A percentile compares a stretch with the other conserved stretches of the same genome.
Conservation (phyloP, 1,139 yeast genomes). For the Taphrina betulina region DNA sequence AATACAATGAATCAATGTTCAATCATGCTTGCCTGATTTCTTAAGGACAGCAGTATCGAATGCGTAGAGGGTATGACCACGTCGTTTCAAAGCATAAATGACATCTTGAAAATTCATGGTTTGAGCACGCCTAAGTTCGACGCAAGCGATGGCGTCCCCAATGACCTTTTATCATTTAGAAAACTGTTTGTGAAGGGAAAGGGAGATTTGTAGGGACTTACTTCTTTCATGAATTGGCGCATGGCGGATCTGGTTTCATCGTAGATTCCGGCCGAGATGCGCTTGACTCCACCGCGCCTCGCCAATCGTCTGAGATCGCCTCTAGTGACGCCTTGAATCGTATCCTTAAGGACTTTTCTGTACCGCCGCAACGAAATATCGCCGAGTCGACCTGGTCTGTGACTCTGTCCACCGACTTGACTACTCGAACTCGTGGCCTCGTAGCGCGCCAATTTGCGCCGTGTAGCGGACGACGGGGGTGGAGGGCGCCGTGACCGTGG, state of each 20-base stretch:
- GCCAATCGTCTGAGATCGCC: slow-evolving; percentile 44
- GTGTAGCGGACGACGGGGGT: too few relatives aligned
- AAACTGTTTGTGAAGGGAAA: too few relatives aligned
- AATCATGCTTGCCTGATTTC: too few relatives aligned
- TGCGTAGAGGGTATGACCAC: slow-evolving; percentile 44
- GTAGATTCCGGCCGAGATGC: slow-evolving; percentile 43
- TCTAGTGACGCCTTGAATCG: slow-evolving; percentile 43
- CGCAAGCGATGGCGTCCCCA: slow-evolving; percentile 40
- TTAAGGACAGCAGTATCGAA: slow-evolving; percentile 36
- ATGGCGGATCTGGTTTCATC: slow-evolving; percentile 42
- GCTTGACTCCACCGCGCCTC: slow-evolving; percentile 44
- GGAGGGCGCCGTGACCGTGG: too few relatives aligned
- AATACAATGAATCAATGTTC: too few relatives aligned
- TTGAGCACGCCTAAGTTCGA: slow-evolving; percentile 40
- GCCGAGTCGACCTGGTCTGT: too few relatives aligned
- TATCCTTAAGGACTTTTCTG: slow-evolving; percentile 43
- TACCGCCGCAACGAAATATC: too few relatives aligned
- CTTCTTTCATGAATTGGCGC: slow-evolving; percentile 42
- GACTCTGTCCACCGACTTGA: too few relatives aligned
- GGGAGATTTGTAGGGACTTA: not conserved
- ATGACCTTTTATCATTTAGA: slow-evolving; percentile 39
- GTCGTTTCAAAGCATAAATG: slow-evolving; percentile 43
- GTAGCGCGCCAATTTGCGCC: too few relatives aligned
- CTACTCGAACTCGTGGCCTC: too few relatives aligned
- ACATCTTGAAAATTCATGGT: slow-evolving; percentile 42